Conservation (phyloP, 2,329 filamentous ascomycete species). For the Hirsutella thompsonii region DNA sequence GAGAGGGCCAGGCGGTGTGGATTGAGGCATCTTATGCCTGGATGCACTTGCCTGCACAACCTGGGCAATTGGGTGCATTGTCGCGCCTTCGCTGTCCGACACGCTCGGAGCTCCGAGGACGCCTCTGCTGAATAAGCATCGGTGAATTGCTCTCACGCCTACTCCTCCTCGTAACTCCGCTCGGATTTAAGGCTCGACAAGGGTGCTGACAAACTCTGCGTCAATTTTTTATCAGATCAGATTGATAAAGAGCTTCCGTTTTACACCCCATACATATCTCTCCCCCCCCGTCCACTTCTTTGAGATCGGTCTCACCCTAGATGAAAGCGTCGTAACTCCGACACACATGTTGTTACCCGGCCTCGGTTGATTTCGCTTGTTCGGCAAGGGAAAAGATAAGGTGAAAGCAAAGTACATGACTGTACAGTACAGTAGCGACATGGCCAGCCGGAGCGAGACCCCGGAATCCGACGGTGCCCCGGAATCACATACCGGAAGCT, state of each 20-base stretch:
- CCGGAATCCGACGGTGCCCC: slow-evolving; percentile 22
- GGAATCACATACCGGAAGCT: slow-evolving; percentile 12
- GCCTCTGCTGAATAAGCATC: neutral
- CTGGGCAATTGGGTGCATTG: neutral
- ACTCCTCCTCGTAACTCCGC: slow-evolving; percentile 18
- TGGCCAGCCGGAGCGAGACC: slow-evolving; percentile 23
- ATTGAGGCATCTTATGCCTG: no score
- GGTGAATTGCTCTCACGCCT: no score
- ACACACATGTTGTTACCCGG: neutral
- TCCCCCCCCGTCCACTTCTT: slow-evolving; percentile 1
- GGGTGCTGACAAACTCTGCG: slow-evolving; percentile 10
- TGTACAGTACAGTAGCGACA: neutral
- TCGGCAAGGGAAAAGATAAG: no score
- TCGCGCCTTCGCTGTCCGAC: neutral
- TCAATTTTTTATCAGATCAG: slow-evolving; percentile 22
- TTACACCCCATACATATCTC: slow-evolving; percentile 14
- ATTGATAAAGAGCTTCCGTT: slow-evolving; percentile 24
- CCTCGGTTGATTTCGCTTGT: neutral
- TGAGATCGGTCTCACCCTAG: slow-evolving; percentile 3
- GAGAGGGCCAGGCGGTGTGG: no score
- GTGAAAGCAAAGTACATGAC: no score
- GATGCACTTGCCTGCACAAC: no score
- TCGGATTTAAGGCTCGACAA: slow-evolving; percentile 11
- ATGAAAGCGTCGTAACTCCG: slow-evolving; percentile 20
- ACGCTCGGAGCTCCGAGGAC: neutral